Evolutionary conservation across 1,284 basidiomycete genomes (phyloP).

Genomic region (Lentinula novae-zelandiae): DNA sequence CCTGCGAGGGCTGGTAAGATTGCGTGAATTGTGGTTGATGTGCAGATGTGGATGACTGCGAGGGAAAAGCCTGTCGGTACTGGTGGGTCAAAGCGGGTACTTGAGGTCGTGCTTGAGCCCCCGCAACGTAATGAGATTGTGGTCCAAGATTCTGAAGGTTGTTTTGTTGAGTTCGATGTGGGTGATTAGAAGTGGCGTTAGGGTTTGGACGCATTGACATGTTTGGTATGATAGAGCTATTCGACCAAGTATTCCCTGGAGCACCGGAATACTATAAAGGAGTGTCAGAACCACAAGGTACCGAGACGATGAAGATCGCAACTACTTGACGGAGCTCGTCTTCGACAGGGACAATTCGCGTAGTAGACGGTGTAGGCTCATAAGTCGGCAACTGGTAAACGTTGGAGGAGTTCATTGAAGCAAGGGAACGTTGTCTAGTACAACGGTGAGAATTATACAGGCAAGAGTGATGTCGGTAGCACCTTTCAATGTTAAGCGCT

Average conservation of each 20-base stretch:
- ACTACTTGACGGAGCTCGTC: background rate
- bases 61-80: background rate
- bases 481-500: background rate
- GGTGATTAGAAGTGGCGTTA: background rate
- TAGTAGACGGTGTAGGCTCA: conserved; percentile 2
- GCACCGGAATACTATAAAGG: background rate
- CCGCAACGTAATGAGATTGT: background rate
- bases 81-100: background rate
- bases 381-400: conserved; percentile 12
- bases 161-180: background rate
- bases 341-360: background rate
- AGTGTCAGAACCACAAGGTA: background rate
- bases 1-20: background rate
- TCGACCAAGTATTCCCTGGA: background rate
- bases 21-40: background rate
- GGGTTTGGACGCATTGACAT: background rate
- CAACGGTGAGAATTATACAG: background rate
- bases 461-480: background rate
- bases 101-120: background rate
- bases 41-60: background rate
- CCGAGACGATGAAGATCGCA: background rate
- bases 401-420: background rate
- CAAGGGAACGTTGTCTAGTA: background rate
- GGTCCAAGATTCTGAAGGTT: background rate
- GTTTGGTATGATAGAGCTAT: background rate